Percentiles rank a stretch among this genome's conserved stretches.
Evolutionary conservation across 2,329 filamentous ascomycete species (phyloP).

Genomic region (Microcera coccophila): DNA sequence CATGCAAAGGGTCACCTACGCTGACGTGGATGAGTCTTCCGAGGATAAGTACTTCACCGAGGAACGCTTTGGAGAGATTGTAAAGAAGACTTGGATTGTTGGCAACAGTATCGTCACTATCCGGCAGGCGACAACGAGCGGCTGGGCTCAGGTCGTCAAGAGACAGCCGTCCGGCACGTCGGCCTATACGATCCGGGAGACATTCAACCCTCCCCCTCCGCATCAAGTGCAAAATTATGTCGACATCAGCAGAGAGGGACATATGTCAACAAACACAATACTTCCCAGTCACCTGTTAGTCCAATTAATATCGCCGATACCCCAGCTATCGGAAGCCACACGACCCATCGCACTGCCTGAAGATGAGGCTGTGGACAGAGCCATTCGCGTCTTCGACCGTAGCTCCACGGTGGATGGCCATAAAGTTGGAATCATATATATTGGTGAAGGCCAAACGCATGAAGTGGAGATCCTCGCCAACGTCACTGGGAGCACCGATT

Average conservation of each 20-base stretch:
- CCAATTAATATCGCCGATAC: constrained; percentile 62
- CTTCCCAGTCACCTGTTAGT: constrained; percentile 72
- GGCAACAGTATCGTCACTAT: constrained; percentile 72
- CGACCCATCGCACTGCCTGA: constrained; percentile 73
- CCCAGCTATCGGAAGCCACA: constrained; percentile 53
- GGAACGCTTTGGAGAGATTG: constrained; percentile 61
- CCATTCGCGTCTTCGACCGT: constrained; percentile 77
- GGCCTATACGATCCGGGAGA: constrained; percentile 56
- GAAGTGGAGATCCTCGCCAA: constrained; percentile 87
- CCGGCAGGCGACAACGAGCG: constrained; percentile 63
- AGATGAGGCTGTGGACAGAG: constrained; percentile 66
- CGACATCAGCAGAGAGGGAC: constrained; percentile 47
- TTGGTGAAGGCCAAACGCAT: constrained; percentile 77
- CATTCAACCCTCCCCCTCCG: constrained; percentile 54
- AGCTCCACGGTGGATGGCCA: constrained; percentile 90
- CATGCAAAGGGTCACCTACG: constrained; percentile 84
- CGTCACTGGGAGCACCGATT: constrained; percentile 79
- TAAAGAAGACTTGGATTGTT: constrained; percentile 66
- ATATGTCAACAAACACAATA: constrained; percentile 55
- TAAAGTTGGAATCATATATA: constrained; percentile 92
- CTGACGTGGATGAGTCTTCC: constrained; percentile 74
- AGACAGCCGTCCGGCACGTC: constrained; percentile 67
- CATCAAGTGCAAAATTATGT: constrained; percentile 50
- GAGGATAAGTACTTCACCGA: constrained; percentile 63
- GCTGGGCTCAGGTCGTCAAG: constrained; percentile 67